Evolutionary conservation across 305 asterid species (phyloP), one percentile per base, ranked within the genome.

Genomic region (Coffea humblotiana): DNA sequence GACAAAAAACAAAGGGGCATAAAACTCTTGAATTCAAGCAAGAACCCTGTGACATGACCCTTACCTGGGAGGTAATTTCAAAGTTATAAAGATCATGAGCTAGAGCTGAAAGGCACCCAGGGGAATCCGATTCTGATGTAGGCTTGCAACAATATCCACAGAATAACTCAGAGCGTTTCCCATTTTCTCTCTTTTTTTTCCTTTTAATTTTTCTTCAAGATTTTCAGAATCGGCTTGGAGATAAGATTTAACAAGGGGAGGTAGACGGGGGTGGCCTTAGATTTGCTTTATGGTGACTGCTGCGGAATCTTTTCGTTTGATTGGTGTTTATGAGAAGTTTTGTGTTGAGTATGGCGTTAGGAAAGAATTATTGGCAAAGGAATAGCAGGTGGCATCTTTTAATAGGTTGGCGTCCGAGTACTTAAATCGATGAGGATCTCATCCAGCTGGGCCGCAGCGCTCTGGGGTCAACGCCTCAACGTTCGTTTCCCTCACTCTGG

Each of bases 21-120:
- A 21, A 8, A 71, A 71, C 23, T 32, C 29, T 79, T 25, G 76
- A 68, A 70, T 32, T 29, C 4, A 63, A 61, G 23, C 54, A n/a
- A n/a, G 3, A 61, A 49, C 1, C 48, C 14, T 6, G 8, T 11
- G 6, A 45, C 9, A 35, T 3, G n/a, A 45, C 49, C 49, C 43
- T 40, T 84, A 94, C 98, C 97, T 95, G 93, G 73, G 91, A 87
- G 58, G 92, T 85, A 88, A 95, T 95, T 77, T 93, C 98, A 66
- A 88, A 95, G 91, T 80, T 88, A 73, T 93, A 95, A 51, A 95
- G 94, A 88, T 95, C 97, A 65, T 87, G 96, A 64, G 96, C 97
- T 45, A 95, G 87, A 45, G 96, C 92, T 9, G 97, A 90, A 74
- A 94, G 91, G 27, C 93, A 73, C 88, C 94, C 54, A 49, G 11